A percentile compares a stretch with the other conserved stretches of the same genome.
phyloP scores from a whole-genome alignment of 2,329 filamentous ascomycete genomes.

The Fusarium coicis region DNA sequence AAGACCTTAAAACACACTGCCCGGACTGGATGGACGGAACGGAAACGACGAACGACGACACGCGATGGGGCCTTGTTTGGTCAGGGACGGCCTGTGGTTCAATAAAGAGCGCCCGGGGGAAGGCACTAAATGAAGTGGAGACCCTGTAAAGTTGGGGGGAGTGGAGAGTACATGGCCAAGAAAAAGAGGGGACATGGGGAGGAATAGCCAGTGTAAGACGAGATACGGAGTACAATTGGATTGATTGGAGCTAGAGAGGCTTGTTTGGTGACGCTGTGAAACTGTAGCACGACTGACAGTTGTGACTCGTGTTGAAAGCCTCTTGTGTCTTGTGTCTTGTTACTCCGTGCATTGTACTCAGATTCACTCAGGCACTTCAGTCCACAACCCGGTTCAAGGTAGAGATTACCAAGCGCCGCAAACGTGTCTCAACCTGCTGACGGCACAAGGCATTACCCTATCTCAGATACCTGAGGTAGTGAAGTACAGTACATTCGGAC shows the following conservation, averaged over 20 bases:
- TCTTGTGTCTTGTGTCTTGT: constrained; percentile 21
- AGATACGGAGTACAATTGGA: constrained; percentile 1
- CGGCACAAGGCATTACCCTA: not conserved
- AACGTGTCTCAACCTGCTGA: constrained; percentile 6
- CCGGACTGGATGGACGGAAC: constrained; percentile 10
- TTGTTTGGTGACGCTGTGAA: constrained; percentile 36
- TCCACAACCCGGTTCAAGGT: not conserved
- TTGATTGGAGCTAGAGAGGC: constrained; percentile 5
- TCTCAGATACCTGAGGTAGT: not conserved
- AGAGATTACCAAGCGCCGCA: constrained; percentile 8
- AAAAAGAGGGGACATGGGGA: constrained; percentile 27
- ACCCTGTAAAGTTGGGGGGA: constrained; percentile 28
- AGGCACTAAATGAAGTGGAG: constrained; percentile 27
- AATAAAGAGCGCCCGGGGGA: constrained; percentile 14
- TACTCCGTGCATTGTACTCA: not conserved
- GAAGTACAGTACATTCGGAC: not conserved
- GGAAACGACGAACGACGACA: constrained; percentile 23
- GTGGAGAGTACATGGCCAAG: constrained; percentile 23
- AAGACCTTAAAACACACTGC: constrained; percentile 20
- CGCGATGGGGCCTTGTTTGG: constrained; percentile 26
- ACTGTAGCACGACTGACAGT: constrained; percentile 14
- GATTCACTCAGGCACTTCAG: not conserved
- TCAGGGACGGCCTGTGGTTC: constrained; percentile 27
- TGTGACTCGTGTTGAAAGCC: constrained; percentile 24
- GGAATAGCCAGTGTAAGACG: constrained; percentile 9